Percentiles rank a stretch among this genome's conserved stretches.
These are phyloP conservation scores for Bryoerythrophyllum caledonicum DNA, from an alignment of 225 moss, liverwort and hornwort genomes.

Conservation along the genomic window DNA sequence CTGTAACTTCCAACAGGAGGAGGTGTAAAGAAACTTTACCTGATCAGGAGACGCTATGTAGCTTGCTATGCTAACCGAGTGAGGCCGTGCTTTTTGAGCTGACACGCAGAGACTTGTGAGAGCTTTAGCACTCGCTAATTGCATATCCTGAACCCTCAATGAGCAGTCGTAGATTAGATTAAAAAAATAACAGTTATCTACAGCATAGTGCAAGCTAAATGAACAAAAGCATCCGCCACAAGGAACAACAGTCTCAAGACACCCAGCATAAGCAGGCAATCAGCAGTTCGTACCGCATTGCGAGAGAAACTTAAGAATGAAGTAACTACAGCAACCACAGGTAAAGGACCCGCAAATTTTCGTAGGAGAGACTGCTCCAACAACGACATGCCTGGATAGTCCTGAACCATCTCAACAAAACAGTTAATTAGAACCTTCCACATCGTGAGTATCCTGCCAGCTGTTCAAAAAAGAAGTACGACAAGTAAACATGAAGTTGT, in stretches of 20 bases:
- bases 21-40: conserved; percentile 29
- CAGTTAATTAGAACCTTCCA: conserved; percentile 11
- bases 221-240: conserved; percentile 9
- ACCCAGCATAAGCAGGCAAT: conserved; percentile 2
- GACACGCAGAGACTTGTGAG: conserved; percentile 80
- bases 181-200: conserved; percentile 11
- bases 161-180: conserved; percentile 17
- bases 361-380: conserved; percentile 85
- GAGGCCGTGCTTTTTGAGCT: conserved; percentile 87
- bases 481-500: background rate
- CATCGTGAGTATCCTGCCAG: conserved; percentile 1
- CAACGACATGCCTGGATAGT: conserved; percentile 74
- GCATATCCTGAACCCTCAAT: conserved; percentile 69
- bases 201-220: background rate
- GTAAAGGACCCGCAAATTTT: conserved; percentile 76
- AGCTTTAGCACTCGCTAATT: conserved; percentile 81
- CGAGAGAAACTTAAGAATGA: conserved; percentile 86
- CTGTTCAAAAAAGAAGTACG: background rate
- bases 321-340: conserved; percentile 78
- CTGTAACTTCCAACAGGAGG: conserved; percentile 3
- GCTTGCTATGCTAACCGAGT: conserved; percentile 86
- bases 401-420: conserved; percentile 48
- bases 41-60: conserved; percentile 79
- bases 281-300: conserved; percentile 51
- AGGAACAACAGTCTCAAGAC: conserved; percentile 14